A percentile compares a stretch with the other conserved stretches of the same genome.
These are phyloP conservation scores for Suillus cothurnatus DNA, from an alignment of 768 basidiomycete species.

Conservation along the genomic window DNA sequence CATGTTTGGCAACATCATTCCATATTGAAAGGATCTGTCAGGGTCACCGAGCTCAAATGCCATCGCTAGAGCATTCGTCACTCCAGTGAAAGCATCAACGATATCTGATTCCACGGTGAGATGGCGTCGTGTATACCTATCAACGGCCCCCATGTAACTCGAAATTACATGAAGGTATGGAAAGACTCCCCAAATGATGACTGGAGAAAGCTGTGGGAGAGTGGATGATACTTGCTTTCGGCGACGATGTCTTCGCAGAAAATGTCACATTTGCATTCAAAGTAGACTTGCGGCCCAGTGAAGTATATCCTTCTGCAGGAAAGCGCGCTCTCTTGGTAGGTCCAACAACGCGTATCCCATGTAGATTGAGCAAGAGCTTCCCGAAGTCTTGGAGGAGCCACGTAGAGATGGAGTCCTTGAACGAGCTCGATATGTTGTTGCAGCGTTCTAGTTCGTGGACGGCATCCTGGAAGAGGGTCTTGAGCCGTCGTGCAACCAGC, in stretches of 20 bases:
- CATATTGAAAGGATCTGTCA: background rate
- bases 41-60: background rate
- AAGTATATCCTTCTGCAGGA: background rate
- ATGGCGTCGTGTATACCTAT: background rate
- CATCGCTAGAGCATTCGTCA: background rate
- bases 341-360: conserved; percentile 21
- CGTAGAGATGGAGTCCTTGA: conserved; percentile 9
- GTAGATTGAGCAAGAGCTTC: conserved; percentile 12
- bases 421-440: conserved; percentile 3
- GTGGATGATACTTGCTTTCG: background rate
- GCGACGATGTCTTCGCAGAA: background rate
- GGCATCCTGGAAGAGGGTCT: background rate
- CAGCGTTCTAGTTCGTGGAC: background rate
- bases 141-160: background rate
- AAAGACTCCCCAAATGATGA: background rate
- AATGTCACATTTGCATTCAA: conserved; percentile 16
- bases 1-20: conserved; percentile 10
- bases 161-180: background rate
- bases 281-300: conserved; percentile 23
- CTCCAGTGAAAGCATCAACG: background rate
- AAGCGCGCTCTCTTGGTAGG: background rate
- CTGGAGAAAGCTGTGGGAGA: background rate
- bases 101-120: background rate
- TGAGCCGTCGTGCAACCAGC: background rate
- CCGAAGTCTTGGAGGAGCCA: conserved; percentile 17